Evolutionary conservation across 2,329 filamentous ascomycete genomes (phyloP).

Genomic region (Exophiala aquamarina): DNA sequence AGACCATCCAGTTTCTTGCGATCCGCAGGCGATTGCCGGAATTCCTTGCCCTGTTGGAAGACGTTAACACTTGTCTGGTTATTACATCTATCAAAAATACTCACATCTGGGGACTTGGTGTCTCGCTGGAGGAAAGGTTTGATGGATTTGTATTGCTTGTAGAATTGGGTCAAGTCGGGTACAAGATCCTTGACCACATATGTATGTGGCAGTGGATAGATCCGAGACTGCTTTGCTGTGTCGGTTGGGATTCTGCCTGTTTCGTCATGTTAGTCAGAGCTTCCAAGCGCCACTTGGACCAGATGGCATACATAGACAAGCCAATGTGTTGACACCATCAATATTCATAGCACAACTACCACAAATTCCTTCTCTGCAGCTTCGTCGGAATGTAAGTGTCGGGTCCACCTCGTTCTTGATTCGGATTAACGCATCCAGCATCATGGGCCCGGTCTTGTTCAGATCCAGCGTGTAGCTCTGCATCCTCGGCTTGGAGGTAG

Average conservation of each 20-base stretch:
- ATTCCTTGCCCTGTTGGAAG: conserved; percentile 73
- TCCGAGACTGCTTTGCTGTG: conserved; percentile 76
- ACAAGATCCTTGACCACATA: conserved; percentile 99
- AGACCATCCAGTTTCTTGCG: conserved; percentile 96
- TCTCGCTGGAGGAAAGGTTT: conserved; percentile 96
- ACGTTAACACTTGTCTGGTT: conserved; percentile 19
- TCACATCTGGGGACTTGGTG: conserved; percentile 77
- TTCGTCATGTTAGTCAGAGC: conserved; percentile 10
- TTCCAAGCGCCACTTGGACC: conserved; percentile 13
- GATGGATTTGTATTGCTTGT: conserved; percentile 99
- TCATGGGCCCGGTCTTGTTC: conserved; percentile 99
- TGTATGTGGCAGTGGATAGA: conserved; percentile 97
- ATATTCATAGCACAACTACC: conserved; percentile 99
- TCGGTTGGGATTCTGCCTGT: conserved; percentile 91
- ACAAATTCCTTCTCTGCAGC: conserved; percentile 97
- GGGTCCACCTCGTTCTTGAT: conserved; percentile 99
- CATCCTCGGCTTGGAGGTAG: conserved; percentile 90
- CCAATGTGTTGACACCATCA: conserved; percentile 95
- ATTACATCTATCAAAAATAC: conserved; percentile 37
- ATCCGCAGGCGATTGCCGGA: conserved; percentile 86
- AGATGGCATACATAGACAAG: conserved; percentile 81
- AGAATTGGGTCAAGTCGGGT: conserved; percentile 96
- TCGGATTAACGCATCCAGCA: conserved; percentile 91
- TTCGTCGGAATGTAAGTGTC: conserved; percentile 91
- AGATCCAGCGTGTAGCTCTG: conserved; percentile 92